Conservation (phyloP, 1,284 basidiomycete genomes). For the Leccinum huronense region DNA sequence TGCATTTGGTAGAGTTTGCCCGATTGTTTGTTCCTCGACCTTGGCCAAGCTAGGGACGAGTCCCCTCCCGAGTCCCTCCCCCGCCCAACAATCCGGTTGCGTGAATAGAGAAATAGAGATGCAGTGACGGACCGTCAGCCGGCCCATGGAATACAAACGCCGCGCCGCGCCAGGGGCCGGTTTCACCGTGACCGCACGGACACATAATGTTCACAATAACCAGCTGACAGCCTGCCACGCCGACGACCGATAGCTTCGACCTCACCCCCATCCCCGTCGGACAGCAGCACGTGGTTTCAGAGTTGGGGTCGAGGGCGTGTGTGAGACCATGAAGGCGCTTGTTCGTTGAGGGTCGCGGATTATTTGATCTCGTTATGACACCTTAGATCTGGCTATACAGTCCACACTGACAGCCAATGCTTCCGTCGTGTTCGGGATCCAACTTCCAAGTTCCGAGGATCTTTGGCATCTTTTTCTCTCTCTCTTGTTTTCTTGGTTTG, state of each 20-base stretch:
- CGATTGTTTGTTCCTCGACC: not conserved
- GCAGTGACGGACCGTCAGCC: not conserved
- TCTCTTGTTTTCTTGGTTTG: not conserved
- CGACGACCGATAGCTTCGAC: not conserved
- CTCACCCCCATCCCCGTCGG: constrained; percentile 4
- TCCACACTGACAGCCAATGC: not conserved
- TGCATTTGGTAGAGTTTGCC: not conserved
- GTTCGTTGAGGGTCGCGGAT: not conserved
- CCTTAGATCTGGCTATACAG: not conserved
- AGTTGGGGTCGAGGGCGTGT: constrained; percentile 3
- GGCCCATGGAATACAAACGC: not conserved
- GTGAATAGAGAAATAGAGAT: not conserved
- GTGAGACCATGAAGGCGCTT: not conserved
- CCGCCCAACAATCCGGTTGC: not conserved
- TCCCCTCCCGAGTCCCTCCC: not conserved
- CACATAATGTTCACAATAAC: not conserved
- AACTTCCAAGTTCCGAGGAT: constrained; percentile 1
- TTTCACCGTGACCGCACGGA: not conserved
- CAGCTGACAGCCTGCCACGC: not conserved
- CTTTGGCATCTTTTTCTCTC: not conserved
- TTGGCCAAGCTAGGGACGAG: not conserved
- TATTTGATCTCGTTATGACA: not conserved
- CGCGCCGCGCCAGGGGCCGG: not conserved
- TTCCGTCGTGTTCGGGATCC: constrained; percentile 4
- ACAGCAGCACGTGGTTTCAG: not conserved